Base-by-base conservation (phyloP, 306 rosid genomes). In the Canavalia ensiformis region DNA sequence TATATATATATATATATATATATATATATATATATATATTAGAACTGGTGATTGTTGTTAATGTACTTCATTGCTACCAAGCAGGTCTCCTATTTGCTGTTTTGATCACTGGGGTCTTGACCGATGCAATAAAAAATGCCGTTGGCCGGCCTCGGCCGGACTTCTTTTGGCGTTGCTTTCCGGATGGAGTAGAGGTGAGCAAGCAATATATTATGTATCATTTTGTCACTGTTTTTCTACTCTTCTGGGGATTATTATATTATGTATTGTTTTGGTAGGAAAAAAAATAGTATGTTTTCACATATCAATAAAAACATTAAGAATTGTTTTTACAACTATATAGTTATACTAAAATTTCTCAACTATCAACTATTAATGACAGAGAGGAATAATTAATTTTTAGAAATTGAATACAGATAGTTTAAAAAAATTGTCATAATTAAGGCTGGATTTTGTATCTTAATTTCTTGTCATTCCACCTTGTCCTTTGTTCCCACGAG, bases 141-240 rank as follows among this genome's bases (percentile, higher is more conserved):
- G 98, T 93, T 78, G 99, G 99, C 73, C 88, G 99, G 68, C 99
- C 99, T 44, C 91, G 99, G 10, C 99, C 99, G 2, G 93, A 95
- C 80, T 95, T 95, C 92, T 95, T 90, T 75, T 95, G 97, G 97
- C 98, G 99, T 7, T 95, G 99, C 80, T 95, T 95, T 80, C 96
- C 98, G 2, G 89, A 95, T 76, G 99, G 99, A 70, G 64, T 34
- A 25, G 93, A 90, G 74, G 97, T 90, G 83, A 29, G 68, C 12
- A 72, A 81, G 12, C 68, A 18, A 28, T 64, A 13, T 55, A 51
- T 13, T 55, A 7, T 28, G 3, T 35, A 8, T 50, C 75, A 31
- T 1, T 70, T 5, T 60, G 13, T 9, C 0, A 37, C 42, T 39
- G 42, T 39, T 39, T 4, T 39, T 39, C 6, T 29, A 8, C 39